Percentiles rank a stretch among this genome's conserved stretches.
These are phyloP conservation scores for Echria macrotheca DNA, from an alignment of 495 filamentous ascomycete species.

Conservation along the genomic window DNA sequence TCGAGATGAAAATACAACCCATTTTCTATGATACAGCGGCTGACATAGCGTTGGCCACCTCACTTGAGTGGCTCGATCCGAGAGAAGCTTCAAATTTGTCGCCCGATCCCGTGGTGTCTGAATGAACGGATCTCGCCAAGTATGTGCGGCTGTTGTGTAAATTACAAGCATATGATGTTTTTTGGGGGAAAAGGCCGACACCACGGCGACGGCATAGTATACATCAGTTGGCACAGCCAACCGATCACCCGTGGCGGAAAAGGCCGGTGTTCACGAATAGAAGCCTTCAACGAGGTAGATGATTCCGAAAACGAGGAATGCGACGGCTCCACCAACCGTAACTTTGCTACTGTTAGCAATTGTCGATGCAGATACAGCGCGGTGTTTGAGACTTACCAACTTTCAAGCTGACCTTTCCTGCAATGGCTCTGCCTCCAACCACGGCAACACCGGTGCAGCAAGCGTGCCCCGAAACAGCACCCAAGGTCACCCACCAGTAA, in stretches of 20 bases:
- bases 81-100: no score
- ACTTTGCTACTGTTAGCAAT: conserved; percentile 50
- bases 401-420: conserved; percentile 89
- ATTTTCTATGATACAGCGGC: neutral
- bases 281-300: conserved; percentile 85
- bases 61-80: no score
- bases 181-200: neutral
- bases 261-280: conserved; percentile 45
- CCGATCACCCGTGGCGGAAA: no score
- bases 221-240: conserved; percentile 16
- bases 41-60: no score
- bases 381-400: conserved; percentile 66
- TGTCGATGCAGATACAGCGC: neutral
- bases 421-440: conserved; percentile 85
- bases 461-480: conserved; percentile 80
- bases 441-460: conserved; percentile 92
- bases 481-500: conserved; percentile 97
- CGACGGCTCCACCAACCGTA: conserved; percentile 86
- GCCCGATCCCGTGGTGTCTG: no score
- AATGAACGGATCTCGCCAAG: no score
- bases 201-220: neutral
- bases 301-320: conserved; percentile 84
- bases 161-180: conserved; percentile 19
- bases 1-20: neutral
- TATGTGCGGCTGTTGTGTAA: neutral